A percentile compares a stretch with the other conserved stretches of the same genome.
These are phyloP conservation scores for Russula sp. DNA, from an alignment of 768 basidiomycete genomes.

Conservation along the genomic window DNA sequence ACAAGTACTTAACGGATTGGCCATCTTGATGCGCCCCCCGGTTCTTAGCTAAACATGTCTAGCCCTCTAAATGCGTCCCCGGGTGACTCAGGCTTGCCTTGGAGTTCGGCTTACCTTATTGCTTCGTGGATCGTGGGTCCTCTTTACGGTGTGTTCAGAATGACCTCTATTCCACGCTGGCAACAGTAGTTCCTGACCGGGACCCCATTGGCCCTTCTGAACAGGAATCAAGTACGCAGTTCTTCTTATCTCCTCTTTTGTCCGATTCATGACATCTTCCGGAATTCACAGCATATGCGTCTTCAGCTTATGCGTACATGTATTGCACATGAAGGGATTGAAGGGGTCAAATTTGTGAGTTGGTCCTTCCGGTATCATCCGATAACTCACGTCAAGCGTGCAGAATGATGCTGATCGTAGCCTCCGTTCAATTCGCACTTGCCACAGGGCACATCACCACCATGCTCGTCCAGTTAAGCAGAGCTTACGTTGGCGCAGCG, in stretches of 20 bases:
- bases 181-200: not conserved
- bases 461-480: conserved; percentile 7
- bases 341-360: conserved; percentile 8
- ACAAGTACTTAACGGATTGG: not conserved
- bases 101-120: not conserved
- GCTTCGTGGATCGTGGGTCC: conserved; percentile 10
- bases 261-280: not conserved
- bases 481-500: not conserved
- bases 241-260: not conserved
- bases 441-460: conserved; percentile 14
- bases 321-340: conserved; percentile 2
- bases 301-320: conserved; percentile 4
- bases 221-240: conserved; percentile 12
- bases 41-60: not conserved
- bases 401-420: conserved; percentile 11
- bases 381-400: not conserved
- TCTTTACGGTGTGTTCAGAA: conserved; percentile 8
- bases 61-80: conserved; percentile 5
- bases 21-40: not conserved
- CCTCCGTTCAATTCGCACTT: conserved; percentile 7
- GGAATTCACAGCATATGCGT: conserved; percentile 4
- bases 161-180: not conserved
- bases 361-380: not conserved
- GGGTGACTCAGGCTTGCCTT: conserved; percentile 1
- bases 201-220: not conserved